Base-by-base conservation (phyloP, 2,329 filamentous ascomycete genomes). In the Xylaria sp. region DNA sequence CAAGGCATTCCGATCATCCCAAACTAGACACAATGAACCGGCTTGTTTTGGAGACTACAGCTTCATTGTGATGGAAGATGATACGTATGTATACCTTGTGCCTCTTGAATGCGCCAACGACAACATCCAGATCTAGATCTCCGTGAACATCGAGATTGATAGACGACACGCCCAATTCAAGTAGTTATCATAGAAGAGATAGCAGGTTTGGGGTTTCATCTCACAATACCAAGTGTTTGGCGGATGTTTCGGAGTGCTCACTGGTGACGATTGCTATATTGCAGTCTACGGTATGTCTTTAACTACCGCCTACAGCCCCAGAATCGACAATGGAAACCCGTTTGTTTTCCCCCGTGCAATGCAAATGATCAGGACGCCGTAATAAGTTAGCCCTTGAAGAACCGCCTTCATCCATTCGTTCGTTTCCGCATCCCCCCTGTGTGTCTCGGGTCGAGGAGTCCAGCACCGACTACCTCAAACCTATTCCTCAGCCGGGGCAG, bases 401-500 rank as follows among this genome's bases (percentile, higher is more conserved):
- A 56, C 48, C 50, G 19, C 53, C 52, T 50, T 44, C 34, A 18
- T 22, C 52, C 39, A 20, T 40, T 39, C 48, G 17, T 57, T 44
- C 44, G n/a, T n/a, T n/a, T n/a, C n/a, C n/a, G n/a, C n/a, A n/a
- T n/a, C 40, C 42, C 48, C 44, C 48, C 50, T 21, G 21, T 34
- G 8, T 13, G 38, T 54, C 57, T 62, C 48, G 50, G 53, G 50
- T 66, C 60, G 65, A 69, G 65, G 58, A 66, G 68, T 61, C 68
- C 66, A 70, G 63, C 67, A 70, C 66, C 67, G 66, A 69, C 65
- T 66, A 72, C 69, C 66, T 73, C 70, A 68, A 65, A 53, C 50
- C 57, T 34, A 78, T 72, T 74, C 72, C 73, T 79, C 77, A 43
- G 67, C 74, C 59, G 76, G 75, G 50, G 71, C 69, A 55, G 73